Evolutionary conservation across 495 filamentous ascomycete species (phyloP).

Genomic region (Hypoxylon fuscum): DNA sequence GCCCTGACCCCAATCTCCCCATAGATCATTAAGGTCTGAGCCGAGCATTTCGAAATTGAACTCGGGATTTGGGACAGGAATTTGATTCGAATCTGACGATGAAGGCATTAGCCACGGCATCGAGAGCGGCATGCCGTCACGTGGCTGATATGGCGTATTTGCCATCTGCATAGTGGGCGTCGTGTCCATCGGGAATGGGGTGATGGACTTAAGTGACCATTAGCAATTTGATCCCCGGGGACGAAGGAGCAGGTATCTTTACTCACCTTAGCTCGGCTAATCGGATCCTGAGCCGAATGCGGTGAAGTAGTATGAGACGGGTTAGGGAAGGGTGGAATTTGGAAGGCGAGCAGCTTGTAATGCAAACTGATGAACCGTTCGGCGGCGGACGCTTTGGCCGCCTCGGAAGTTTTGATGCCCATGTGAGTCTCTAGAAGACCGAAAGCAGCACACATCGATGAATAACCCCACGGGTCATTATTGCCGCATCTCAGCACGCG

Average conservation of each 20-base stretch:
- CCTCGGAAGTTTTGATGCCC: constrained; percentile 42
- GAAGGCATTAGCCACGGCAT: constrained; percentile 43
- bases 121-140: constrained; percentile 35
- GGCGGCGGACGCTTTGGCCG: constrained; percentile 42
- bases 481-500: constrained; percentile 45
- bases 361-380: constrained; percentile 46
- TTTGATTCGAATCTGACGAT: constrained; percentile 24
- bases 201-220: constrained; percentile 33
- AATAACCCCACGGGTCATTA: constrained; percentile 48
- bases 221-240: not conserved
- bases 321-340: constrained; percentile 47
- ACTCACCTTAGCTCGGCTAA: constrained; percentile 33
- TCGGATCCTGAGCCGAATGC: constrained; percentile 29
- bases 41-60: constrained; percentile 46
- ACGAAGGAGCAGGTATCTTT: not conserved
- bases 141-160: constrained; percentile 26
- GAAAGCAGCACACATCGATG: constrained; percentile 46
- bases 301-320: constrained; percentile 21
- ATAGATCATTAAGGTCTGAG: constrained; percentile 44
- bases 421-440: constrained; percentile 48
- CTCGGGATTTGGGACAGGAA: constrained; percentile 39
- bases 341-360: constrained; percentile 52
- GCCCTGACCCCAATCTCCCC: constrained; percentile 41
- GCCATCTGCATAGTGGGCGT: constrained; percentile 24
- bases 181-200: constrained; percentile 28